Percentiles rank a stretch among this genome's conserved stretches.
phyloP scores from a whole-genome alignment of 805 yeast species.

The Starmerella lactis-condensi region DNA sequence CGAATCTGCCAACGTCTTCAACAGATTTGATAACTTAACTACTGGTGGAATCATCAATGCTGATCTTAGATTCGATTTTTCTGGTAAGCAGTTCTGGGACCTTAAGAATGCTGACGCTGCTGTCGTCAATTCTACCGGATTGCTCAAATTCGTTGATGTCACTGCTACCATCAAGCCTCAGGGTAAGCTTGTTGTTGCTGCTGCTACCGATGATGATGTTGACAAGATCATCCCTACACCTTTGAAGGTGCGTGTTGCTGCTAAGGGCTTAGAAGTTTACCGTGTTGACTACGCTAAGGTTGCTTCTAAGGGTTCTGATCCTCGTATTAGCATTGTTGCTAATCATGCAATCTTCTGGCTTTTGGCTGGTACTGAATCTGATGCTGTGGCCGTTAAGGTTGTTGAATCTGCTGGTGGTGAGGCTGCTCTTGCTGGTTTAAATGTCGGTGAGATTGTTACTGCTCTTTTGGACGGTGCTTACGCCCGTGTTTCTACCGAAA shows the following conservation, averaged over 20 bases:
- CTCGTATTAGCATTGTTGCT: conserved; percentile 57
- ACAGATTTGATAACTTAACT: conserved; percentile 51
- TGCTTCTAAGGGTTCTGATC: conserved; percentile 41
- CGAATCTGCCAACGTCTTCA: conserved; percentile 31
- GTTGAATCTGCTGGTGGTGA: conserved; percentile 67
- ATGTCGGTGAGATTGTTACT: conserved; percentile 24
- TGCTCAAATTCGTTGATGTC: conserved; percentile 44
- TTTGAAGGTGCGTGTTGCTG: conserved; percentile 35
- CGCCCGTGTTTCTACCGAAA: conserved; percentile 22
- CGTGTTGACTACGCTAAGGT: conserved; percentile 48
- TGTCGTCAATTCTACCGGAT: conserved; percentile 39
- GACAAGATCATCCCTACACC: conserved; percentile 36
- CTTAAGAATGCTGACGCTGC: conserved; percentile 47
- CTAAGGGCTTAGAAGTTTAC: conserved; percentile 34
- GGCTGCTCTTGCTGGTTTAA: conserved; percentile 56
- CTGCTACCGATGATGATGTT: conserved; percentile 29
- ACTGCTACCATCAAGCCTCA: conserved; percentile 38
- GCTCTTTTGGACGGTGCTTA: conserved; percentile 19
- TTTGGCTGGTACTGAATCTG: conserved; percentile 41
- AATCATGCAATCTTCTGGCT: conserved; percentile 70
- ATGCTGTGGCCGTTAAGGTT: conserved; percentile 55
- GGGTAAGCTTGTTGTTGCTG: conserved; percentile 33
- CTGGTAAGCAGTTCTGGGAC: conserved; percentile 16
- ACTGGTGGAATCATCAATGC: conserved; percentile 64
- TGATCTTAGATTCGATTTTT: conserved; percentile 31